phyloP scores from a whole-genome alignment of 2,329 filamentous ascomycete species.

The Rhinocladiella similis region DNA sequence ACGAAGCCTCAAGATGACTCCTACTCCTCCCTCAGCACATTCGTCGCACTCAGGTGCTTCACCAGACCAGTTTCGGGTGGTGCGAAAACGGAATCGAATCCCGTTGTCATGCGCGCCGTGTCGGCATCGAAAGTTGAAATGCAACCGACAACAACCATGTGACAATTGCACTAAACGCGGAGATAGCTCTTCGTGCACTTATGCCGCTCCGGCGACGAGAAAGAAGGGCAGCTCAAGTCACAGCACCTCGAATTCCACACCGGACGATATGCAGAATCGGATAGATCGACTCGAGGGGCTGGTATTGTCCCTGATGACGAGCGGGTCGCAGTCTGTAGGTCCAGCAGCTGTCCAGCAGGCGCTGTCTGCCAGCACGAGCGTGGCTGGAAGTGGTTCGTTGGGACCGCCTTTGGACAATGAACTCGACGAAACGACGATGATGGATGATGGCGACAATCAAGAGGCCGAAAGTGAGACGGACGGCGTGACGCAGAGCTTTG shows the following conservation, averaged over 20 bases:
- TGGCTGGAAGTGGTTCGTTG: slow-evolving; percentile 42
- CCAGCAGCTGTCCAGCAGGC: slow-evolving; percentile 58
- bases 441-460: slow-evolving; percentile 59
- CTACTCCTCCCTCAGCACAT: slow-evolving; percentile 74
- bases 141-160: slow-evolving; percentile 86
- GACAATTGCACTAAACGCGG: slow-evolving; percentile 92
- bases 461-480: slow-evolving; percentile 68
- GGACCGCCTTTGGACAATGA: slow-evolving; percentile 38
- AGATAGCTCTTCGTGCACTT: slow-evolving; percentile 78
- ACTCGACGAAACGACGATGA: slow-evolving; percentile 31
- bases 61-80: slow-evolving; percentile 83
- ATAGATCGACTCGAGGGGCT: slow-evolving; percentile 93
- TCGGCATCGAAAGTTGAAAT: slow-evolving; percentile 91
- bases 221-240: slow-evolving; percentile 67
- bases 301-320: slow-evolving; percentile 92
- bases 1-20: slow-evolving; percentile 57
- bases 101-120: slow-evolving; percentile 91
- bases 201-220: slow-evolving; percentile 68
- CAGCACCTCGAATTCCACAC: slow-evolving; percentile 54
- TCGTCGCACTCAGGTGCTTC: slow-evolving; percentile 72
- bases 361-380: slow-evolving; percentile 37
- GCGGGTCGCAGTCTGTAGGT: slow-evolving; percentile 65
- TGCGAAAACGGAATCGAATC: slow-evolving; percentile 87
- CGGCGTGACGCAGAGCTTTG: slow-evolving; percentile 70
- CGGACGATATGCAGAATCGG: slow-evolving; percentile 97